A percentile compares a stretch with the other conserved stretches of the same genome.
Conservation (phyloP, 2,329 filamentous ascomycete species). For the Simplicillium sp. region DNA sequence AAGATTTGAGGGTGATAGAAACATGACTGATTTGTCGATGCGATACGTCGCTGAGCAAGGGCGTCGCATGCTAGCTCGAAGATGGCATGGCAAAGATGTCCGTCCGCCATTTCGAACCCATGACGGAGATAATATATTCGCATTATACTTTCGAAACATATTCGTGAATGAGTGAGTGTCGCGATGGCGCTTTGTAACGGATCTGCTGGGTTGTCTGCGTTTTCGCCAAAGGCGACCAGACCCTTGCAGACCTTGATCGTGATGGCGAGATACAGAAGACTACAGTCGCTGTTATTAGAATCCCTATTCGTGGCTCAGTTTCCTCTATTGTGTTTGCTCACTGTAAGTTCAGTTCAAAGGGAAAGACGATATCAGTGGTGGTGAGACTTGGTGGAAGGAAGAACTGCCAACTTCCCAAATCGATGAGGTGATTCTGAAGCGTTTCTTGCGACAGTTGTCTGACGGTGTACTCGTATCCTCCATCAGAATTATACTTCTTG, state of each 20-base stretch:
- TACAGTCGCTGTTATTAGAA: background rate
- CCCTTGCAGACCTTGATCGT: too few species aligned
- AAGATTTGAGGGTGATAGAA: too few species aligned
- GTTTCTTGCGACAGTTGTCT: background rate
- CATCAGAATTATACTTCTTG: too few species aligned
- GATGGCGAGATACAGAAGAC: background rate
- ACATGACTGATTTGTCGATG: too few species aligned
- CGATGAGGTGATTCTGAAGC: background rate
- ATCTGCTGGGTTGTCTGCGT: background rate
- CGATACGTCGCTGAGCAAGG: too few species aligned
- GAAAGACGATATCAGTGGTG: background rate
- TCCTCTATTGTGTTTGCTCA: background rate
- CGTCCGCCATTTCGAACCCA: background rate
- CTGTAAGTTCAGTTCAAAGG: background rate
- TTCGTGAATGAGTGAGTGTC: background rate
- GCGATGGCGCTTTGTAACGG: background rate
- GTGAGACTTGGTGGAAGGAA: background rate
- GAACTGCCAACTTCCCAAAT: too few species aligned
- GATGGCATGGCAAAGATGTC: too few species aligned
- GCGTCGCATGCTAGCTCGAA: too few species aligned
- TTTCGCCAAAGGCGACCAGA: too few species aligned
- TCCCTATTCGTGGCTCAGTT: too few species aligned
- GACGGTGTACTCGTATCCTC: too few species aligned
- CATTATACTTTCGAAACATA: background rate
- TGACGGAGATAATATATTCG: constrained; percentile 1